phyloP scores from a whole-genome alignment of 352 stramenopile genomes.

The Peronospora farinosa region DNA sequence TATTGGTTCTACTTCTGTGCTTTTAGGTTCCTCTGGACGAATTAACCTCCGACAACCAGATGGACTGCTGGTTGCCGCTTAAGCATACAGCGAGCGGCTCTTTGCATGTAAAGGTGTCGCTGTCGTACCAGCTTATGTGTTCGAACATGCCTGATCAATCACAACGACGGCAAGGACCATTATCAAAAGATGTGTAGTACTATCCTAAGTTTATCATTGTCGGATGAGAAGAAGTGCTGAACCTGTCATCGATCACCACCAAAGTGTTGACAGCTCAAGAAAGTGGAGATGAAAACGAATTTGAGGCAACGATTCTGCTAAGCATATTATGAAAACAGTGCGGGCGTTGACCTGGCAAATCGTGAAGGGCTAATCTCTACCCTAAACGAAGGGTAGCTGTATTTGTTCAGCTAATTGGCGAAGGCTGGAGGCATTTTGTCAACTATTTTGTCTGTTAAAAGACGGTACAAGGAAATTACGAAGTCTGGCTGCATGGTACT shows the following conservation, averaged over 20 bases:
- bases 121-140: conserved; percentile 84
- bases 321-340: too few relatives aligned
- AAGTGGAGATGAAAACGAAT: neutral
- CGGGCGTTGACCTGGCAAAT: too few relatives aligned
- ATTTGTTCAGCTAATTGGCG: too few relatives aligned
- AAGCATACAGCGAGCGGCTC: conserved; percentile 48
- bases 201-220: neutral
- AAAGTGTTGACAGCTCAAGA: neutral
- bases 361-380: too few relatives aligned
- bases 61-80: conserved; percentile 67
- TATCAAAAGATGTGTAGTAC: neutral
- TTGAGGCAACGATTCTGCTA: too few relatives aligned
- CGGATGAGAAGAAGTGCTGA: neutral
- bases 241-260: neutral
- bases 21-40: conserved; percentile 43
- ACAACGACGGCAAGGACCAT: conserved; percentile 13
- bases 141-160: conserved; percentile 33
- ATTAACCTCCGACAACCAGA: conserved; percentile 51
- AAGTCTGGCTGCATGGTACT: too few relatives aligned
- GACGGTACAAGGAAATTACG: too few relatives aligned
- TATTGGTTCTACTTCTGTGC: neutral
- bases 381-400: too few relatives aligned
- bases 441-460: too few relatives aligned
- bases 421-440: too few relatives aligned
- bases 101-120: conserved; percentile 48